Evolutionary conservation across 208 protist genomes (phyloP), one percentile per base, ranked within the genome.

Genomic region (Herpetomonas tarakana): DNA sequence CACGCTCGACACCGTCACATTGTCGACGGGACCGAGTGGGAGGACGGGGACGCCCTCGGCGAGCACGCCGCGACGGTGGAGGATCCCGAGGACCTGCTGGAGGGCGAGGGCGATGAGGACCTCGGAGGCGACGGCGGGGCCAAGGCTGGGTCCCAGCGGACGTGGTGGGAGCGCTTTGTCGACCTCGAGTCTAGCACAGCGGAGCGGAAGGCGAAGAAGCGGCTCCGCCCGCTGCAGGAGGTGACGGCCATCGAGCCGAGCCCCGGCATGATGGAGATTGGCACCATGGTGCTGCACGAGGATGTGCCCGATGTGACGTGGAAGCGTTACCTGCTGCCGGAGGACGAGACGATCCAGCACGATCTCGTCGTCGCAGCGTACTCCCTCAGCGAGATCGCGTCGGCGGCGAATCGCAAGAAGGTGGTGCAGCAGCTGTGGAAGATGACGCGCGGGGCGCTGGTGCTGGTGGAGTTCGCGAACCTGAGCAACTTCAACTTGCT

Each of bases 241-340:
- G 66, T 94, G 28, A 91, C 76, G 0, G 88, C 84, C 0, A 79
- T 94, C 22, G 88, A 94, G 76, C 88, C 88, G 38, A 91, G 82
- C 52, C 85, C 84, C 2, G 88, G 88, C 22, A 94, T 94, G 88
- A 92, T 94, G 81, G 84, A 94, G 71, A 91, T 92, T 25, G 88
- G 83, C 18, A 92, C 84, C 24, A 91, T 92, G 82, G 85, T 92
- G 47, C 78, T 94, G 19, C 83, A 89, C 62, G 88, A 94, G 38
- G 88, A 94, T 58, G 77, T 92, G 44, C 84, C 84, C 11, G 86
- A 94, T 58, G 83, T 94, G 16, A 80, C 83, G 47, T 94, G 88
- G 85, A 92, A 87, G 73, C 84, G 85, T 25, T 94, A 90, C 60
- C 72, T 94, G 26, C 71, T 93, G 24, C 84, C 83, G 3, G 84